phyloP scores from a whole-genome alignment of 345 rosid genomes.

The Lepidium africanum region DNA sequence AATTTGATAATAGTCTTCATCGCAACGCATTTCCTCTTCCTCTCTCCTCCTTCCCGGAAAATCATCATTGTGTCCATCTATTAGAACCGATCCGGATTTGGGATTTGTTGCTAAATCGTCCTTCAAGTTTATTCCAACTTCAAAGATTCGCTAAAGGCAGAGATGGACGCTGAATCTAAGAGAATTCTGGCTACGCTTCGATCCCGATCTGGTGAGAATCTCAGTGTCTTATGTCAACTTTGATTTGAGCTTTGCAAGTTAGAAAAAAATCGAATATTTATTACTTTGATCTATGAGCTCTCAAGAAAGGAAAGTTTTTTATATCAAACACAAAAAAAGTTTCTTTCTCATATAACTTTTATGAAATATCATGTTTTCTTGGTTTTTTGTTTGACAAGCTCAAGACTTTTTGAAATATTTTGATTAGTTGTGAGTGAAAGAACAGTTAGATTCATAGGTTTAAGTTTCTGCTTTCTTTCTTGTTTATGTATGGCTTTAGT shows the following conservation, averaged over 20 bases:
- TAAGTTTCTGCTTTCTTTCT: neutral
- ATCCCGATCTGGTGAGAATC: conserved; percentile 74
- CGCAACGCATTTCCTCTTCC: neutral
- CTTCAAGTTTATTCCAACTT: neutral
- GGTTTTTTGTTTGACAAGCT: neutral
- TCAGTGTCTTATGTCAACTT: neutral
- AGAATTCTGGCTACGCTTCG: conserved; percentile 72
- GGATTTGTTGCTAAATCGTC: neutral
- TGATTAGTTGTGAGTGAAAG: neutral
- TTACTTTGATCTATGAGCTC: neutral
- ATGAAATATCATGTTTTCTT: neutral
- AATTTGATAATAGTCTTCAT: neutral
- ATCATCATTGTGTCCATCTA: conserved; percentile 4
- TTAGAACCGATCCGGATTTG: neutral
- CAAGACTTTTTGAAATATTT: neutral
- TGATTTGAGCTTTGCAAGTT: neutral
- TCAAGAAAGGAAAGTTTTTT: neutral
- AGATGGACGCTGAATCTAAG: conserved; percentile 88
- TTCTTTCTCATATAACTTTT: neutral
- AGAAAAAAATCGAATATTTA: neutral
- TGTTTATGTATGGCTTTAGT: neutral
- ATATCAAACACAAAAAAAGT: too few species aligned
- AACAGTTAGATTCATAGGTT: neutral
- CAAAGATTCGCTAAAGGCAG: neutral
- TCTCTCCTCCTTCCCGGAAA: conserved; percentile 25